phyloP scores from a whole-genome alignment of 176 grass and related monocot genomes.

The Oryza officinalis region DNA sequence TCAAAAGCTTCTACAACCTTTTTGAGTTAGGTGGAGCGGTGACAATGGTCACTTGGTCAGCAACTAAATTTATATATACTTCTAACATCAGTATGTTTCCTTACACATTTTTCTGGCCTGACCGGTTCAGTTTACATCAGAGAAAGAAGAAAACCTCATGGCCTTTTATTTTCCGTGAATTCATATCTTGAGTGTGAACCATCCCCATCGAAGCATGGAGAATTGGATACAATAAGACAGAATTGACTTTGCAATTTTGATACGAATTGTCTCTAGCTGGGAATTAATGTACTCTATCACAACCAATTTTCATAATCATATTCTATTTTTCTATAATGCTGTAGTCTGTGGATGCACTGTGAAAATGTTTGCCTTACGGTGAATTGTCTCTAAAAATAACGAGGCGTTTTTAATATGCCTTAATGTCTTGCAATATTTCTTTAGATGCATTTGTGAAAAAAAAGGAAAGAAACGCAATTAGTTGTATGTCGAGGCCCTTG shows the following conservation, averaged over 20 bases:
- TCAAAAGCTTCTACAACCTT: not conserved
- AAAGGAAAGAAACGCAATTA: no score
- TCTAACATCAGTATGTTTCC: not conserved
- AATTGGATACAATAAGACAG: not conserved
- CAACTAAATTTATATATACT: not conserved
- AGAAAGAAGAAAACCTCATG: no score
- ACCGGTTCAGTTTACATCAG: not conserved
- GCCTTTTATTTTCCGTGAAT: not conserved
- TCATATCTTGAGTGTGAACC: not conserved
- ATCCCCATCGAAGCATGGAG: not conserved
- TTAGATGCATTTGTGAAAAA: no score
- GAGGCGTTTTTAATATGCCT: no score
- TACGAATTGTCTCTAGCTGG: not conserved
- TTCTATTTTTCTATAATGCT: no score
- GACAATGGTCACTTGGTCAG: not conserved
- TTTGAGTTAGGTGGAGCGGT: not conserved
- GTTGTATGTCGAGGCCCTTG: no score
- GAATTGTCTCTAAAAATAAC: no score
- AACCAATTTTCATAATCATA: no score
- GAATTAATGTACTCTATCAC: not conserved
- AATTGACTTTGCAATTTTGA: not conserved
- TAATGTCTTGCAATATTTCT: no score
- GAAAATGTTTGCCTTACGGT: no score
- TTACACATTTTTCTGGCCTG: not conserved
- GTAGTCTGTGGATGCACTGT: no score